Conservation (phyloP, 495 filamentous ascomycete genomes). For the Daldinia bambusicola region DNA sequence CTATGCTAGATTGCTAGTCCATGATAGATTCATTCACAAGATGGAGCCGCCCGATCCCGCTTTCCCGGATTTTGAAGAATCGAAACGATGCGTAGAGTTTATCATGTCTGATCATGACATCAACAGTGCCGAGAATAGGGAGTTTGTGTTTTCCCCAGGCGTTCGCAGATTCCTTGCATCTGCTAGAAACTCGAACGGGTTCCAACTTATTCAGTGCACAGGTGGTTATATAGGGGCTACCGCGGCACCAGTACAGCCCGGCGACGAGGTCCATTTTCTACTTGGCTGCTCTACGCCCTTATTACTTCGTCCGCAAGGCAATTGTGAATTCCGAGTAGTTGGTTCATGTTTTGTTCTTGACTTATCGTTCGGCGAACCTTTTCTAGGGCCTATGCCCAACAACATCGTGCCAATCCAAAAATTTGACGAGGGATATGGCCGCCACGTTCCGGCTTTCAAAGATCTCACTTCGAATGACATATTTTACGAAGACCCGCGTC, state of each 20-base stretch:
- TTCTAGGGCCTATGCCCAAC: slow-evolving; percentile 27
- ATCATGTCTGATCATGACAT: not conserved
- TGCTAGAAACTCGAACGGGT: not conserved
- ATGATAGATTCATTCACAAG: not conserved
- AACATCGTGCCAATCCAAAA: not conserved
- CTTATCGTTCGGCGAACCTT: slow-evolving; percentile 5
- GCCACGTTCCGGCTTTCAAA: not conserved
- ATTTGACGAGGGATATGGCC: not conserved
- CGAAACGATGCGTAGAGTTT: not conserved
- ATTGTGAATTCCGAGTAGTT: slow-evolving; percentile 15
- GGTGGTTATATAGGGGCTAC: slow-evolving; percentile 12
- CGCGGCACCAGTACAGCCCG: not conserved
- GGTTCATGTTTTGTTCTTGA: slow-evolving; percentile 20
- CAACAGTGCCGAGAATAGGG: not conserved
- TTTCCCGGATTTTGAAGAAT: not conserved
- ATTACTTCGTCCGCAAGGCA: slow-evolving; percentile 17
- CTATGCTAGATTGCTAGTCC: not conserved
- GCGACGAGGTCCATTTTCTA: slow-evolving; percentile 22
- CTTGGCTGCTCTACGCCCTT: slow-evolving; percentile 13
- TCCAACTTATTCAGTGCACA: slow-evolving; percentile 2
- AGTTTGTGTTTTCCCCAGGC: not conserved
- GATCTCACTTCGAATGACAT: slow-evolving; percentile 8
- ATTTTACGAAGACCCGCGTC: slow-evolving; percentile 21
- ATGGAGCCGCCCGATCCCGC: not conserved
- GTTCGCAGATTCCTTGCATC: not conserved